Base-by-base conservation (phyloP, 1,139 yeast genomes). In the Debaryomyces nepalensis region DNA sequence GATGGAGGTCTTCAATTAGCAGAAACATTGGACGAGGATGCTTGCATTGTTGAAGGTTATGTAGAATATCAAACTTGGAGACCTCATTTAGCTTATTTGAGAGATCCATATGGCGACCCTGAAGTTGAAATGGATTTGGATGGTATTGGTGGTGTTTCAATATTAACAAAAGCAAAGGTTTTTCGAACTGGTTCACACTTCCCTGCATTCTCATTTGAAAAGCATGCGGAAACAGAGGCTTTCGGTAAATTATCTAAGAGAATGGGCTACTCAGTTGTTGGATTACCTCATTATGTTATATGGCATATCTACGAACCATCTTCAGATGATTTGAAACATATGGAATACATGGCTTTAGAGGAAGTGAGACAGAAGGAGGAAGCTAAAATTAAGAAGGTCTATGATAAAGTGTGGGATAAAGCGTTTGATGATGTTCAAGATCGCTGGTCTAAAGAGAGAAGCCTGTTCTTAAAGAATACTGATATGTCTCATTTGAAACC, bases 281-380 rank as follows among this genome's bases (percentile, higher is more conserved):
- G 97, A 0, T 71, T 88, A 52, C 96, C 96, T 5, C 95, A 88
- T 65, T 88, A 89, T 59, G 93, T 87, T 33, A 84, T 88, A 48
- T 88, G 96, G 97, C 97, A 88, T 62, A 84, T 88, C 47, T 88
- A 87, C 63, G 97, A 88, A 63, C 96, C 96, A 15, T 84, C 91
- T 5, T 75, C 83, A 3, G 96, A 87, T 56, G 96, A 87, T 68
- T 72, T 87, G 66, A 85, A 87, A 66, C 96, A 89, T 60, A 89
- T 89, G 96, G 96, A 87, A 61, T 88, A 96, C 96, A 87, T 89
- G 96, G 96, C 95, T 0, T 80, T 87, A 55, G 96, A 89, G 63
- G 96, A 89, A 62, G 82, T 81, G 44, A 79, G 95, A 50, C 82
- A 79, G 55, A 71, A 77, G 49, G 85, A 81, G 59, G 89, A 86